Evolutionary conservation across 2,329 filamentous ascomycete genomes (phyloP), one percentile per base, ranked within the genome.

Genomic region (Thyridium curvatum): DNA sequence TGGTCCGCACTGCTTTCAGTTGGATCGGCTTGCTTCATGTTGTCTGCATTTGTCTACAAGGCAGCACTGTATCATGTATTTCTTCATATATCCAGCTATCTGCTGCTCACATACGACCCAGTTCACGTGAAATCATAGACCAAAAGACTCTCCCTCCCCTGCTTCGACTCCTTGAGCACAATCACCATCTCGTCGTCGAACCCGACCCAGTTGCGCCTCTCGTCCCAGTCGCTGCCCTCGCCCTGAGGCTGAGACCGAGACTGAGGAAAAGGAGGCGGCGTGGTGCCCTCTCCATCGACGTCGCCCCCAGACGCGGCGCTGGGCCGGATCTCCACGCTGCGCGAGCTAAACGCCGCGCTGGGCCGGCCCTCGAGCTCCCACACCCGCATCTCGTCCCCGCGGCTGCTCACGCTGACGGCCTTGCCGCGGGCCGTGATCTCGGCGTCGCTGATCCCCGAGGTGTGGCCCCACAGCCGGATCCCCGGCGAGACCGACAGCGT

Each of bases 141-240:
- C 54, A 90, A 74, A 45, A 95, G 60, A 44, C 83, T 80, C 55
- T 91, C 85, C 30, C 74, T 72, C 2, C 85, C 85, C 18, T 75
- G 67, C 18, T 65, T 60, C 46, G 77, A 75, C 61, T 91, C 85
- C 47, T 86, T 82, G 37, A 94, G 68, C 32, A 95, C 79, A 44
- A 94, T 82, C n/a, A 95, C 85, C 64, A 88, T 88, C 60, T 94
- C 86, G 32, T 94, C 87, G 52, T 95, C 88, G 52, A 95, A 95
- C 0, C 86, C 87, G 8, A 95, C 79, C 77, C 84, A 91, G 37
- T 74, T 74, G 42, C 69, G 64, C 35, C 62, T 59, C 41, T 71
- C 69, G 29, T 74, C 66, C 57, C 64, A 65, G 17, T 55, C 52
- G n/a, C 32, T 41, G 18, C 18, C 16, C 30, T 56, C 52, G 21